These are phyloP conservation scores for Teratosphaeria zuluensis DNA, from an alignment of 2,329 filamentous ascomycete genomes.

Conservation along the genomic window DNA sequence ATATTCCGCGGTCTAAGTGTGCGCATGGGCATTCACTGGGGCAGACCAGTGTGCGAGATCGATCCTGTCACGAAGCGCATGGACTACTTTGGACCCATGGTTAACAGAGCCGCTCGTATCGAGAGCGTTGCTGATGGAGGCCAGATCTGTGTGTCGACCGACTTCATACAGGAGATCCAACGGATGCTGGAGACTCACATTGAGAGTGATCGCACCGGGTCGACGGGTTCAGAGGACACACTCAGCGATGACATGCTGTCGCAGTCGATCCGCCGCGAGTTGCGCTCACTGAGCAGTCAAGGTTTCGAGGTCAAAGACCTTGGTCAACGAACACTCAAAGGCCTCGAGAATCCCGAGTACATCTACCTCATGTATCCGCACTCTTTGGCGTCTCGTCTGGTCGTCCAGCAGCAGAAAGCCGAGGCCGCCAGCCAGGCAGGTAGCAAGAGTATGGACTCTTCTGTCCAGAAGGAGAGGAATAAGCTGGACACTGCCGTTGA, in stretches of 20 bases:
- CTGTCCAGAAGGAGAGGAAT: constrained; percentile 32
- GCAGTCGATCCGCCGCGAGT: constrained; percentile 74
- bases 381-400: constrained; percentile 68
- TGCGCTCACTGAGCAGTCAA: constrained; percentile 76
- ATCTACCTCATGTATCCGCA: constrained; percentile 95
- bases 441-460: background rate
- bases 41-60: constrained; percentile 84
- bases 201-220: constrained; percentile 65
- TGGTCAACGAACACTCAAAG: constrained; percentile 90
- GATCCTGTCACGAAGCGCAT: constrained; percentile 95
- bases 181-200: constrained; percentile 81
- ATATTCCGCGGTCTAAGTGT: constrained; percentile 94
- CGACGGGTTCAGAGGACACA: constrained; percentile 60
- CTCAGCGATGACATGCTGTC: constrained; percentile 66
- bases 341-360: constrained; percentile 91
- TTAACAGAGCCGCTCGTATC: constrained; percentile 92
- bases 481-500: constrained; percentile 62
- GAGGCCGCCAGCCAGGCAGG: constrained; percentile 29
- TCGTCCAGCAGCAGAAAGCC: constrained; percentile 51
- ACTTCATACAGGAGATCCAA: constrained; percentile 94
- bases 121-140: constrained; percentile 91
- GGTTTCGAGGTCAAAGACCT: constrained; percentile 96
- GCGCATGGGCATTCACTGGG: constrained; percentile 95
- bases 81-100: constrained; percentile 99
- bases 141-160: constrained; percentile 91